Base-by-base conservation (phyloP, 306 rosid genomes). In the Sechiopsis laciniata region DNA sequence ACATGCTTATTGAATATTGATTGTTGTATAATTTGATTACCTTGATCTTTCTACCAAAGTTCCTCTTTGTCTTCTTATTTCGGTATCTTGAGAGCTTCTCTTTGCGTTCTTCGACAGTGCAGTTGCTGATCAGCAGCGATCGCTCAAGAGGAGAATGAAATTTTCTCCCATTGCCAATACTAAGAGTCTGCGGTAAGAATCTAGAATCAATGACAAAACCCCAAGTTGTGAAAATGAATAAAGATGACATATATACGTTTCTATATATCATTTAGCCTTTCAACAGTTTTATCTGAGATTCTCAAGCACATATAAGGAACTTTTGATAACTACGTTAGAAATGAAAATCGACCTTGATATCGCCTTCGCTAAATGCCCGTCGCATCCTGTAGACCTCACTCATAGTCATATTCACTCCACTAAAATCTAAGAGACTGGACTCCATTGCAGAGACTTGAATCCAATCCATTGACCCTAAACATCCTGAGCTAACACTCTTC, bases 41-140 rank as follows among this genome's bases (percentile, higher is more conserved):
- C 99, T 95, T 95, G 83, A 95, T 91, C 85, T 95, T 95, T 89
- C 99, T 84, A 78, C 96, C 96, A 12, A 95, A 95, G 72, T 95
- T 95, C 83, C 99, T 87, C 83, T 89, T 95, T 6, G 89, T 79
- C 86, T 84, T 91, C 89, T 95, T 95, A 68, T 82, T 91, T 83
- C 99, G 85, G 80, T 95, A 95, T 82, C 99, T 87, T 14, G 96
- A 88, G 76, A 95, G 97, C 84, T 95, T 88, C 78, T 95, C 95
- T 56, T 1, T 77, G 75, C 99, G 99, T 37, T 89, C 97, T 80
- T 95, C 95, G 0, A 82, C 83, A 76, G 78, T 90, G 84, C 87
- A 86, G 84, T 89, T 86, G 84, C 79, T 82, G 80, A 77, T 71
- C 16, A 75, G 55, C 71, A 82, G 74, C 13, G 80, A 13, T 61